Evolutionary conservation across 164 flowering plant species (phyloP).

Genomic region (Houttuynia cordata): DNA sequence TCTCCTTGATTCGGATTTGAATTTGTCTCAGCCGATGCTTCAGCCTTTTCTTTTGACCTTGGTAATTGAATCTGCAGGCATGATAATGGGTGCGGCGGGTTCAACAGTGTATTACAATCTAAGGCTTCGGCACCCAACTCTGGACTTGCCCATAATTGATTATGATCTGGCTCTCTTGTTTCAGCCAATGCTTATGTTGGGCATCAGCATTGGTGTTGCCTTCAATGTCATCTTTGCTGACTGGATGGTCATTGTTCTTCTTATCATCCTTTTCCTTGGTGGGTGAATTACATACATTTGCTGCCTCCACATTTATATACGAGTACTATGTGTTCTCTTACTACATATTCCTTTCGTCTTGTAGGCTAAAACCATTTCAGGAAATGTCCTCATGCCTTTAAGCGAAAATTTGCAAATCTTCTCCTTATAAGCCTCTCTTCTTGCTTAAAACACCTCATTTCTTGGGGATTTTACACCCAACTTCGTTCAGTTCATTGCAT

Average conservation of each 20-base stretch:
- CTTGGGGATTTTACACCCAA: too few species aligned
- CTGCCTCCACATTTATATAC: background rate
- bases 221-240: constrained; percentile 50
- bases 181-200: constrained; percentile 61
- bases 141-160: constrained; percentile 45
- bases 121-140: constrained; percentile 39
- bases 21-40: background rate
- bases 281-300: background rate
- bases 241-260: constrained; percentile 58
- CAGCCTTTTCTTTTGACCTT: background rate
- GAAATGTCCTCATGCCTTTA: too few species aligned
- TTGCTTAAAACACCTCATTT: too few species aligned
- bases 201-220: constrained; percentile 52
- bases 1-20: background rate
- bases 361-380: too few species aligned
- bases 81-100: constrained; percentile 53
- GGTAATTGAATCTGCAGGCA: constrained; percentile 21
- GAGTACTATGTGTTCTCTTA: too few species aligned
- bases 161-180: constrained; percentile 50
- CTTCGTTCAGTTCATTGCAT: too few species aligned
- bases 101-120: constrained; percentile 44
- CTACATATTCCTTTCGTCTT: too few species aligned
- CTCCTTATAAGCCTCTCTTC: too few species aligned
- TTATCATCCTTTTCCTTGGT: constrained; percentile 46
- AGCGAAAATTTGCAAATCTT: too few species aligned